These are phyloP conservation scores for Phytopythium vexans DNA, from an alignment of 352 stramenopile species.

Conservation along the genomic window DNA sequence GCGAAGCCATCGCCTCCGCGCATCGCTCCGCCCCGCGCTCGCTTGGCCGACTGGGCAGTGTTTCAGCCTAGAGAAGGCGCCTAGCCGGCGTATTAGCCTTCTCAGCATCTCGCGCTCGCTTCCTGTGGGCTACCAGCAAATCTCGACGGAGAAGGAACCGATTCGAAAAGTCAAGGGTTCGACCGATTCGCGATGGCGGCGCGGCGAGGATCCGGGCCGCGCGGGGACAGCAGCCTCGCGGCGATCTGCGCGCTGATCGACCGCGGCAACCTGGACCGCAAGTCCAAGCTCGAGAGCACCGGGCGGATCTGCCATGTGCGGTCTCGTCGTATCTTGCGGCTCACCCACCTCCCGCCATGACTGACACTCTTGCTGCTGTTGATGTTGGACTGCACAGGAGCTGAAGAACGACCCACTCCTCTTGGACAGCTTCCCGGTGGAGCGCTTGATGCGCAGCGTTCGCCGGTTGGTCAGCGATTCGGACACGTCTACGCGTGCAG, in stretches of 20 bases:
- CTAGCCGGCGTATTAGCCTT: neutral
- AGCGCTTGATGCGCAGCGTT: conserved; percentile 78
- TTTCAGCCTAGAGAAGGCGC: too few species aligned
- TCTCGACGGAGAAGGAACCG: neutral
- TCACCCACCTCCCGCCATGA: neutral
- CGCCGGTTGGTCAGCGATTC: conserved; percentile 71
- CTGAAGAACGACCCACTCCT: conserved; percentile 85
- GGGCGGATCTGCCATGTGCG: conserved; percentile 79
- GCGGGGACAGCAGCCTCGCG: conserved; percentile 53
- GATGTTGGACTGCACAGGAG: conserved; percentile 29
- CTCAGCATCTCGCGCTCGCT: conserved; percentile 2
- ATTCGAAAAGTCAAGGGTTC: neutral
- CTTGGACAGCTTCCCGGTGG: conserved; percentile 78
- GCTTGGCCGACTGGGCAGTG: too few species aligned
- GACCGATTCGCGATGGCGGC: conserved; percentile 4
- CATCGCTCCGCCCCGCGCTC: too few species aligned
- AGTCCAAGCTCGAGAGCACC: conserved; percentile 86
- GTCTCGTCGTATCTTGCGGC: neutral
- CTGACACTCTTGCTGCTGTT: neutral
- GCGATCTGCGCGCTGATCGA: conserved; percentile 86
- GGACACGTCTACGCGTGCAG: conserved; percentile 75
- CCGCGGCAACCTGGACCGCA: conserved; percentile 76
- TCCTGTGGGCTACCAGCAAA: neutral
- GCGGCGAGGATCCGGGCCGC: conserved; percentile 27
- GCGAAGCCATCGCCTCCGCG: too few species aligned